phyloP scores from a whole-genome alignment of 148 eudicot species.

The Euryodendron excelsum region DNA sequence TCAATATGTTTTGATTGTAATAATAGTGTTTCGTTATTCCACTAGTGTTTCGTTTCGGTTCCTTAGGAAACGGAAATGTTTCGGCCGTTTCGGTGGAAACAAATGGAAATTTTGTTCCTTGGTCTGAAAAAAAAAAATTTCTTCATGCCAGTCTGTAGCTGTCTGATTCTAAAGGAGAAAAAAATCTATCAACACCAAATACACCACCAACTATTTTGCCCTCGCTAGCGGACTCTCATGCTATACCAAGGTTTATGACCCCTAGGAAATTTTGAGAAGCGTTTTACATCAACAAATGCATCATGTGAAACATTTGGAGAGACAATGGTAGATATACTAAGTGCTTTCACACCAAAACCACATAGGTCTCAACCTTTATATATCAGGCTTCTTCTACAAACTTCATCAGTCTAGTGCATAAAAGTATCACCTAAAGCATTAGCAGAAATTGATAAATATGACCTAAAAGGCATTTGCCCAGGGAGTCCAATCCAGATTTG shows the following conservation, averaged over 20 bases:
- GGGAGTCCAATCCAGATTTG: background rate
- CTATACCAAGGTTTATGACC: conserved; percentile 6
- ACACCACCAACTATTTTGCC: background rate
- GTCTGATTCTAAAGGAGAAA: background rate
- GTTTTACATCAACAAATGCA: background rate
- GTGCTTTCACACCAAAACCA: no score
- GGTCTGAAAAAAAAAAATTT: background rate
- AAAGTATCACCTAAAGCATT: background rate
- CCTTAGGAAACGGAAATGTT: no score
- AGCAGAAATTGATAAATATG: background rate
- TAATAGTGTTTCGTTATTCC: no score
- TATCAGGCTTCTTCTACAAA: background rate
- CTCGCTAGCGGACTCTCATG: background rate
- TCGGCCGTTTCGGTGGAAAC: no score
- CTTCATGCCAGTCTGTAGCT: background rate
- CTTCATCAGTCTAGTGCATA: background rate
- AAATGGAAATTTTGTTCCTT: no score
- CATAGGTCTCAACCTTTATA: background rate
- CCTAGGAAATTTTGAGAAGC: background rate
- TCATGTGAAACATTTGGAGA: background rate
- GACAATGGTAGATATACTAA: background rate
- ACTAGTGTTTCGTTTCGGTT: no score
- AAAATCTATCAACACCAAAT: background rate
- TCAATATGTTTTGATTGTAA: no score
- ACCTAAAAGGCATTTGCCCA: background rate